Percentiles rank a stretch among this genome's conserved stretches.
Conservation (phyloP, 352 stramenopile species). For the Globisporangium cylindrosporum region DNA sequence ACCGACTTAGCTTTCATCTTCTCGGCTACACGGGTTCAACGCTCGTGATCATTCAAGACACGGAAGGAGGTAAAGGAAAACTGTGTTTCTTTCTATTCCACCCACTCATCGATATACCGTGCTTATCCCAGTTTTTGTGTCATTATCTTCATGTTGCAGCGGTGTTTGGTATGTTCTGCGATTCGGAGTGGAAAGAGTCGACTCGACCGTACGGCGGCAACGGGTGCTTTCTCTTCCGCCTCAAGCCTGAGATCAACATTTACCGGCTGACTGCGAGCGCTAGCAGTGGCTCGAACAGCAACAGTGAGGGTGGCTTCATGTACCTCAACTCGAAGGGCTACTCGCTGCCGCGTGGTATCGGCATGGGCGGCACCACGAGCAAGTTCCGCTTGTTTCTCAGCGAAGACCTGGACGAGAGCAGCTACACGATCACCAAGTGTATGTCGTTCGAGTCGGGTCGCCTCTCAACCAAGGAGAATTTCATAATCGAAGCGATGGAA, state of each 20-base stretch:
- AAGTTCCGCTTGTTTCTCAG: conserved; percentile 78
- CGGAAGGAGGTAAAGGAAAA: conserved; percentile 44
- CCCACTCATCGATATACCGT: not conserved
- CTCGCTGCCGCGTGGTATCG: conserved; percentile 65
- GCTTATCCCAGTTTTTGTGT: not conserved
- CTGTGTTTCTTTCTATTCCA: not conserved
- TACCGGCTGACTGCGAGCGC: conserved; percentile 51
- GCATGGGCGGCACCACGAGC: conserved; percentile 72
- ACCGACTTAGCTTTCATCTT: conserved; percentile 78
- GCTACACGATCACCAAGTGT: conserved; percentile 74
- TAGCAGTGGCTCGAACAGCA: conserved; percentile 24
- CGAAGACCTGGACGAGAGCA: conserved; percentile 82
- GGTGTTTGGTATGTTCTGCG: conserved; percentile 85
- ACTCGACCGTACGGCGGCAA: conserved; percentile 80
- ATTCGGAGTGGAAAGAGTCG: conserved; percentile 83
- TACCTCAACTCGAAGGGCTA: conserved; percentile 87
- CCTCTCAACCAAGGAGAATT: conserved; percentile 57
- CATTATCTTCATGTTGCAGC: conserved; percentile 25
- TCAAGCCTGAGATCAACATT: conserved; percentile 58
- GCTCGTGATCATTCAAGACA: conserved; percentile 64
- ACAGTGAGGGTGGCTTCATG: conserved; percentile 57
- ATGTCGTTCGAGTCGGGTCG: conserved; percentile 67
- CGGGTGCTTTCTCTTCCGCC: conserved; percentile 76
- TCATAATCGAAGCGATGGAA: conserved; percentile 66
- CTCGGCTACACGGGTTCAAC: conserved; percentile 76